A percentile compares a stretch with the other conserved stretches of the same genome.
These are phyloP conservation scores for Sclerotinia spermophila DNA, from an alignment of 2,329 filamentous ascomycete genomes.

Conservation along the genomic window DNA sequence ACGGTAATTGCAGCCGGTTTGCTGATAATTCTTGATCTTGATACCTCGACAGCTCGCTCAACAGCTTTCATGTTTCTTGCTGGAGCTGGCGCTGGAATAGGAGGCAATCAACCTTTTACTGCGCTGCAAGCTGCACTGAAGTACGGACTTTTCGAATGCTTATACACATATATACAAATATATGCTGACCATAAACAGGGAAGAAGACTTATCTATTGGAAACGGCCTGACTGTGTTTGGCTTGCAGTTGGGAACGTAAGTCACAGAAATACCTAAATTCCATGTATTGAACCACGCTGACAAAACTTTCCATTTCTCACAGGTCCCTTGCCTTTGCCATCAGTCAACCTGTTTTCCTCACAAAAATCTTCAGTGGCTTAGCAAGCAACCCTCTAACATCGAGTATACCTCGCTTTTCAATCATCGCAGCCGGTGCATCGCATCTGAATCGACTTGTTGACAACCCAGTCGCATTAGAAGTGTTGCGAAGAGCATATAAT, in stretches of 20 bases:
- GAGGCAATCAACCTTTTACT: not conserved
- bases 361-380: not conserved
- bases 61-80: conserved; percentile 1
- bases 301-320: too few species aligned
- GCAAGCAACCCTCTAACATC: not conserved
- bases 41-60: conserved; percentile 10
- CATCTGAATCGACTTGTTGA: not conserved
- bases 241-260: not conserved
- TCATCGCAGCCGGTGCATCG: not conserved
- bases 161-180: not conserved
- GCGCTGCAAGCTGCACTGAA: not conserved
- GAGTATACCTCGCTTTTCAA: not conserved
- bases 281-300: not conserved
- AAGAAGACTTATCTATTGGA: not conserved
- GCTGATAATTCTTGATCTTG: not conserved
- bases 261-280: not conserved
- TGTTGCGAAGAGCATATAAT: not conserved
- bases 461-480: not conserved
- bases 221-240: not conserved
- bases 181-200: not conserved
- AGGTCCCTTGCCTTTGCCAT: not conserved
- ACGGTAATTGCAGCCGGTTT: not conserved
- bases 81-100: not conserved
- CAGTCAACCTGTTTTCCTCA: not conserved
- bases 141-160: not conserved